Evolutionary conservation across 2,329 filamentous ascomycete species (phyloP), one percentile per base, ranked within the genome.

Genomic region (Arthroderma sp.): DNA sequence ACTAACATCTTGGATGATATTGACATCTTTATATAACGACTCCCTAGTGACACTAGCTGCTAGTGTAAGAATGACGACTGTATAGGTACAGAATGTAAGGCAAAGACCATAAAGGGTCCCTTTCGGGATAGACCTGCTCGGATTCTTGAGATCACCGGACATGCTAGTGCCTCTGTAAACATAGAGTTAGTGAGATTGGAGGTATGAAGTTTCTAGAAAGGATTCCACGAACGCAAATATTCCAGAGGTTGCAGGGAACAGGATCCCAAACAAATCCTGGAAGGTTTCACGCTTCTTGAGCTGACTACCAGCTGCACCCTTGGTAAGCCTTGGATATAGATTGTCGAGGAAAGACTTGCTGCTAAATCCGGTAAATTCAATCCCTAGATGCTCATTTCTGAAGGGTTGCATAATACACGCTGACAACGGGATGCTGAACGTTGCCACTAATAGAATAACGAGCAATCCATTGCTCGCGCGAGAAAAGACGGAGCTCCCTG

Each of bases 61-160:
- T 79, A 95, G 82, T 4, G 87, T 84, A 7, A 94, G 64, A 51
- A 91, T 85, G 53, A 94, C 88, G 25, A 89, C 64, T 6, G 87
- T 74, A 67, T 95, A 95, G 4, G 85, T 77, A 56, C 86, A 68
- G 63, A 94, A 87, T 0, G 89, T 95, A 23, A 89, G 79, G 9
- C 81, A 73, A 68, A 91, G 81, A 2, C 88, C 88, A 72, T 83
- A 87, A 0, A 94, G 73, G 0, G 89, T 94, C n/a, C 89, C 89
- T 61, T 82, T 85, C 0, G 89, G 89, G 56, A 95, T 95, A 0
- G 88, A 82, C 68, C 84, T 88, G 76, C 87, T 91, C 0, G 89
- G 89, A 61, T 89, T 85, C 61, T 81, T 86, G 54, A 95, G 71
- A 67, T 95, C 88, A 17, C 89, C 89, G 6, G 88, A 94, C 89